A percentile compares a stretch with the other conserved stretches of the same genome.
These are phyloP conservation scores for Macrophomina phaseolina DNA, from an alignment of 2,329 filamentous ascomycete species.

Conservation along the genomic window DNA sequence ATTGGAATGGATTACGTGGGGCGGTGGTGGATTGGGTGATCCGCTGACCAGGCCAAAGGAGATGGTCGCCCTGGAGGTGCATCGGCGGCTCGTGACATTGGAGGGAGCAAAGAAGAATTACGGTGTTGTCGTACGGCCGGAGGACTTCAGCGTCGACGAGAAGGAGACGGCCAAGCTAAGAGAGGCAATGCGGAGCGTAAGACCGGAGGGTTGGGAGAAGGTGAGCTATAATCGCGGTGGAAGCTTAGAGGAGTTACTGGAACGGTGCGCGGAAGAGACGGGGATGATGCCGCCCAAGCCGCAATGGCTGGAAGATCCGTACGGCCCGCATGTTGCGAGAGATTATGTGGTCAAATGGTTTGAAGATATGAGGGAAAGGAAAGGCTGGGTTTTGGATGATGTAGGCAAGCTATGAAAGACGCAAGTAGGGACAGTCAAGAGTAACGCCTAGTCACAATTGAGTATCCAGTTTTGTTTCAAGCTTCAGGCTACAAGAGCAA, in stretches of 20 bases:
- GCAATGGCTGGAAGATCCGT: constrained; percentile 53
- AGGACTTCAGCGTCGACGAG: constrained; percentile 45
- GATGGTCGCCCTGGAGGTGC: constrained; percentile 54
- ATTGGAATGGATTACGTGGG: constrained; percentile 59
- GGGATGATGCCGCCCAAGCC: constrained; percentile 49
- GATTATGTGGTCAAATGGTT: constrained; percentile 55
- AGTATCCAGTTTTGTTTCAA: too few relatives aligned
- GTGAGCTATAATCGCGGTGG: constrained; percentile 53
- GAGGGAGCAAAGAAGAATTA: constrained; percentile 52
- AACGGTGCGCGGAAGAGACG: constrained; percentile 48
- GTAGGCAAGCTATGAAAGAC: not conserved
- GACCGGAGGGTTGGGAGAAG: constrained; percentile 31
- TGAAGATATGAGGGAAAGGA: constrained; percentile 41
- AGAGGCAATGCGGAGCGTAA: constrained; percentile 37
- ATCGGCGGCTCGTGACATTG: constrained; percentile 51
- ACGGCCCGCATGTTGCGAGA: constrained; percentile 53
- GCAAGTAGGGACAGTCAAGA: too few relatives aligned
- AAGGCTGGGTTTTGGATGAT: constrained; percentile 33
- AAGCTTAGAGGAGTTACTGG: constrained; percentile 46
- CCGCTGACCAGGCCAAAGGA: constrained; percentile 51
- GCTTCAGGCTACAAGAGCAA: too few relatives aligned
- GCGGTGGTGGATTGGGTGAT: constrained; percentile 56
- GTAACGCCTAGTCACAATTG: too few relatives aligned
- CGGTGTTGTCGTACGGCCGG: constrained; percentile 51
- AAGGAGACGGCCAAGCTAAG: constrained; percentile 46